Base-by-base conservation (phyloP, 2,329 filamentous ascomycete species). In the Xenosphaeropsis pyriputrescens region DNA sequence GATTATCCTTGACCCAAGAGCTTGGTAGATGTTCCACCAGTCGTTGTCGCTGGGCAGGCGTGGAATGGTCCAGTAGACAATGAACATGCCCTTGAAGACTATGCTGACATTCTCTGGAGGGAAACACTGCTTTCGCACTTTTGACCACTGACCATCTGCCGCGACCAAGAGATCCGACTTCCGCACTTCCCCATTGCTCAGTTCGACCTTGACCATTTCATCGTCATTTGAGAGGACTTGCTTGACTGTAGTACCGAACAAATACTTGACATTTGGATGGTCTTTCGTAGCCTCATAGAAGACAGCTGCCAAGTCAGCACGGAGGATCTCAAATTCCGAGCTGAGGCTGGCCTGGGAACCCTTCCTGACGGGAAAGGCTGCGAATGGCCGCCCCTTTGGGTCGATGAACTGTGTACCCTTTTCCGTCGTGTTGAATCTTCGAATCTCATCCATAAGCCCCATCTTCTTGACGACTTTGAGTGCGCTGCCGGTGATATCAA, bases 131-230 rank as follows among this genome's bases (percentile, higher is more conserved):
- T 50, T 57, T n/a, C 70, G 58, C 1, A 62, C 64, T 16, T 57
- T 61, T 1, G 70, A 75, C 4, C 61, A 54, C 36, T 67, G 60
- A 0, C 72, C 72, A 42, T 76, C 72, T 5, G 70, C 69, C 3
- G 63, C 69, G 22, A 75, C 61, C 0, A 75, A 43, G 0, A 75
- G 48, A 46, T 75, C 70, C 36, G 59, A 75, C 0, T 43, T 47
- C 4, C 58, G 56, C 0, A 45, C 53, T 11, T 49, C 48, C 2
- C 66, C 67, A 38, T 67, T 57, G 1, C 54, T 55, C 38, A 75
- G 60, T 1, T 39, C 39, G 0, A 64, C 64, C 4, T 51, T 37
- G 0, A 68, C 59, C 0, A 44, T 43, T 1, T 53, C 46, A 6
- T 33, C 39, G 29, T 59, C 32, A 15, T 45, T 29, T 2, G 56